Evolutionary conservation across 805 yeast genomes (phyloP).

Genomic region (Wickerhamiella musiphila): DNA sequence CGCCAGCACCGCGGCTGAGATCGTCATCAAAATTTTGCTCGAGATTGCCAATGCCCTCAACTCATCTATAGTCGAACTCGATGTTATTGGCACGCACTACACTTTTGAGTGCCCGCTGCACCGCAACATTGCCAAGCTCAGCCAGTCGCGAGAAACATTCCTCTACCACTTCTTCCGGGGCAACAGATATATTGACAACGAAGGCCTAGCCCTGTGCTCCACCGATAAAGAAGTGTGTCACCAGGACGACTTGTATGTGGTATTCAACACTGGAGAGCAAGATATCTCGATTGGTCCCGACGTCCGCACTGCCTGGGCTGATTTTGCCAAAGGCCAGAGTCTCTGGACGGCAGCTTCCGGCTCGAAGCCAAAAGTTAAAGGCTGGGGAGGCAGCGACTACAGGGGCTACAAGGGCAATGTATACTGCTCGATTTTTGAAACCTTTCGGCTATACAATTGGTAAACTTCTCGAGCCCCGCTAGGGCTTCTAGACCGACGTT

Average conservation of each 20-base stretch:
- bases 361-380: too few species aligned
- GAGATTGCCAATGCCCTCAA: too few species aligned
- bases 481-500: too few species aligned
- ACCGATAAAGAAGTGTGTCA: constrained; percentile 16
- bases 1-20: constrained; percentile 3
- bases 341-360: too few species aligned
- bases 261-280: constrained; percentile 6
- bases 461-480: too few species aligned
- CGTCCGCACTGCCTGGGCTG: background rate
- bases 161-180: constrained; percentile 16
- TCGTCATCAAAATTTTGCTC: constrained; percentile 3
- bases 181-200: constrained; percentile 13
- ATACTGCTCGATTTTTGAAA: too few species aligned
- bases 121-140: constrained; percentile 2
- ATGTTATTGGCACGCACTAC: constrained; percentile 14
- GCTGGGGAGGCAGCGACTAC: too few species aligned
- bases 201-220: constrained; percentile 9
- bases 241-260: constrained; percentile 17
- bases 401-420: too few species aligned
- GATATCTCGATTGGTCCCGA: background rate
- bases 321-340: too few species aligned
- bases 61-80: constrained; percentile 4
- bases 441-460: too few species aligned
- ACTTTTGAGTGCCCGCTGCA: constrained; percentile 14
- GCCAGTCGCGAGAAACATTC: constrained; percentile 8